Conservation (phyloP, 2,329 filamentous ascomycete genomes). For the Apiospora arundinis region DNA sequence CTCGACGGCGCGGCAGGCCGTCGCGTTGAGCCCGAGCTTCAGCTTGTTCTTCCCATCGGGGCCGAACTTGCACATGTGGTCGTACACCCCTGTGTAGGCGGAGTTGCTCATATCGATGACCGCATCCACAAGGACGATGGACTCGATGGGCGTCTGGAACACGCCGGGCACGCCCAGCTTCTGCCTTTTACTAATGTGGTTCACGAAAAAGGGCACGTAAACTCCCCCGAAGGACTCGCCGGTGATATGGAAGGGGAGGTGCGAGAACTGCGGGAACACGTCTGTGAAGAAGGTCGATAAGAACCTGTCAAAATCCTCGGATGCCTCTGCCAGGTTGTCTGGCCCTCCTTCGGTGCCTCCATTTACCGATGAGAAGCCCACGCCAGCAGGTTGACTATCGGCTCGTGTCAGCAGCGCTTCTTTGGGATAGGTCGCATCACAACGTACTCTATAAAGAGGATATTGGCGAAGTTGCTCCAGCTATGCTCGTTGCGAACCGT, state of each 20-base stretch:
- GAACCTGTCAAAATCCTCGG: slow-evolving; percentile 30
- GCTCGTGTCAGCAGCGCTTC: neutral
- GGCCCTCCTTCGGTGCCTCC: slow-evolving; percentile 27
- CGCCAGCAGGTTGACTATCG: slow-evolving; percentile 29
- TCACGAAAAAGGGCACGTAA: slow-evolving; percentile 31
- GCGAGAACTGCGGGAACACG: slow-evolving; percentile 27
- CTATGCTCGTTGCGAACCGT: slow-evolving; percentile 29
- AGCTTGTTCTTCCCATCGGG: slow-evolving; percentile 23
- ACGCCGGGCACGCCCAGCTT: slow-evolving; percentile 23
- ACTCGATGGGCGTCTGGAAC: slow-evolving; percentile 24
- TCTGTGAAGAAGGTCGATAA: slow-evolving; percentile 30
- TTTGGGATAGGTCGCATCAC: neutral
- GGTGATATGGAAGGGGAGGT: slow-evolving; percentile 28
- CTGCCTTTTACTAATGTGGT: slow-evolving; percentile 26
- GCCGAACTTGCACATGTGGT: slow-evolving; percentile 29
- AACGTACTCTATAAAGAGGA: slow-evolving; percentile 30
- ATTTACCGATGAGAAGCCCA: slow-evolving; percentile 29
- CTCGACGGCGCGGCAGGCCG: slow-evolving; percentile 23
- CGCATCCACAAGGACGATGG: slow-evolving; percentile 30
- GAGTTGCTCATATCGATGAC: slow-evolving; percentile 25
- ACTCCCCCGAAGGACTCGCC: slow-evolving; percentile 33
- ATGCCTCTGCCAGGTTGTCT: slow-evolving; percentile 26
- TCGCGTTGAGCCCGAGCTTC: slow-evolving; percentile 23
- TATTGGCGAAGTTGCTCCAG: slow-evolving; percentile 30
- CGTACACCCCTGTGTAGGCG: slow-evolving; percentile 26